These are phyloP conservation scores for Penicillium psychrosexuale DNA, from an alignment of 2,329 filamentous ascomycete species.

Conservation along the genomic window DNA sequence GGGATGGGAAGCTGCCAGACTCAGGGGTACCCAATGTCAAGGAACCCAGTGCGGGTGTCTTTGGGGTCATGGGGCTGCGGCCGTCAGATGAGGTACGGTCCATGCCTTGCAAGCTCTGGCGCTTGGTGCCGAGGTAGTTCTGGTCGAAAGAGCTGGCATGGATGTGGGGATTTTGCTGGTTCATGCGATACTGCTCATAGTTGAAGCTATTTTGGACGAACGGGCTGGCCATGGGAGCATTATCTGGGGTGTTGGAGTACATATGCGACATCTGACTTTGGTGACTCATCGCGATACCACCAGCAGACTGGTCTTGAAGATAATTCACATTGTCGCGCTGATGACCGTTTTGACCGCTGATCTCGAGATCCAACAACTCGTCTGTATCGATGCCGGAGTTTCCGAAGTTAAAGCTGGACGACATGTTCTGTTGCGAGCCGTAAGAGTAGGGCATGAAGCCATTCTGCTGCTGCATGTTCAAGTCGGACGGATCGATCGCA, in stretches of 20 bases:
- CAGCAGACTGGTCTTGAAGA: conserved; percentile 53
- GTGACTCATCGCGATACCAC: conserved; percentile 59
- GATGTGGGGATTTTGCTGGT: conserved; percentile 45
- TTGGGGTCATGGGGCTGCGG: conserved; percentile 79
- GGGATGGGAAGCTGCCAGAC: conserved; percentile 68
- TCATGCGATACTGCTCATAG: conserved; percentile 69
- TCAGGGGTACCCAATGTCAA: conserved; percentile 71
- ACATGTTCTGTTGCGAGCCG: conserved; percentile 61
- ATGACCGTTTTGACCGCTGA: conserved; percentile 41
- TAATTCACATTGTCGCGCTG: conserved; percentile 37
- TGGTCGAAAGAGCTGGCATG: conserved; percentile 50
- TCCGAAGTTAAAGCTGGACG: conserved; percentile 71
- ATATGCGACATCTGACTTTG: conserved; percentile 66
- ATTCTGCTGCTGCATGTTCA: conserved; percentile 63
- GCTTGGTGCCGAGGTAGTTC: conserved; percentile 59
- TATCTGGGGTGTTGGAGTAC: conserved; percentile 89
- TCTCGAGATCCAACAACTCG: conserved; percentile 69
- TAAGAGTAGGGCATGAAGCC: conserved; percentile 57
- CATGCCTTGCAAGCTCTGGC: conserved; percentile 61
- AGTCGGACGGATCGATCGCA: conserved; percentile 78
- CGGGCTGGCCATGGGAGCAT: conserved; percentile 86
- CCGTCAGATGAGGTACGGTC: conserved; percentile 71
- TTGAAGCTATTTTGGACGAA: conserved; percentile 73
- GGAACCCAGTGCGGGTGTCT: conserved; percentile 71
- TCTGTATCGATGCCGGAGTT: conserved; percentile 82